phyloP scores from a whole-genome alignment of 257 asterid species.

The Jasminum sambac region DNA sequence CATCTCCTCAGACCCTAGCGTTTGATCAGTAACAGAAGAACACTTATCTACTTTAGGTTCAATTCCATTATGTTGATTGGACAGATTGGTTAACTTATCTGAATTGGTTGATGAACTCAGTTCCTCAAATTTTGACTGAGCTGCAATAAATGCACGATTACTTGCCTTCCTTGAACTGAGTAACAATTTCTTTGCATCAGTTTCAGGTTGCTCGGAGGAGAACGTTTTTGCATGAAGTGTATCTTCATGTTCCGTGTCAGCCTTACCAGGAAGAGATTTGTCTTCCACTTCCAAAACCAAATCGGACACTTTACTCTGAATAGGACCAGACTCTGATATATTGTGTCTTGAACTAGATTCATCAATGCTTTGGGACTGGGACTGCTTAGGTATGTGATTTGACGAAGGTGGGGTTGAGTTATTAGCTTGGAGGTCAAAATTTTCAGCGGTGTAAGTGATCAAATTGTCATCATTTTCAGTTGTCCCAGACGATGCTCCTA shows the following conservation, averaged over 20 bases:
- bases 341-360: conserved; percentile 28
- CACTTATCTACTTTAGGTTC: conserved; percentile 41
- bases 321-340: conserved; percentile 12
- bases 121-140: conserved; percentile 86
- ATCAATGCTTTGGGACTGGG: conserved; percentile 28
- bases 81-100: conserved; percentile 35
- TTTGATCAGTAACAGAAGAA: conserved; percentile 39
- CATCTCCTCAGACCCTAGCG: conserved; percentile 38
- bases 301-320: background rate
- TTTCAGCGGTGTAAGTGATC: conserved; percentile 21
- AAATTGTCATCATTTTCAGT: conserved; percentile 23
- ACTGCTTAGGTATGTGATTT: conserved; percentile 8
- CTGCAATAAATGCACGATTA: conserved; percentile 87
- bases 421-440: conserved; percentile 22
- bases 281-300: conserved; percentile 28
- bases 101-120: conserved; percentile 46
- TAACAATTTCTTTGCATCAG: conserved; percentile 37
- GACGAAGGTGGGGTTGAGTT: conserved; percentile 26
- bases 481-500: conserved; percentile 23
- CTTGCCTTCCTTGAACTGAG: conserved; percentile 47
- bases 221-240: conserved; percentile 22
- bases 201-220: conserved; percentile 44
- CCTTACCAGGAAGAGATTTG: conserved; percentile 27
- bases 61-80: conserved; percentile 41
- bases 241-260: conserved; percentile 37